Evolutionary conservation across 2,329 filamentous ascomycete genomes (phyloP), one percentile per base, ranked within the genome.

Genomic region (Curvularia sp.): DNA sequence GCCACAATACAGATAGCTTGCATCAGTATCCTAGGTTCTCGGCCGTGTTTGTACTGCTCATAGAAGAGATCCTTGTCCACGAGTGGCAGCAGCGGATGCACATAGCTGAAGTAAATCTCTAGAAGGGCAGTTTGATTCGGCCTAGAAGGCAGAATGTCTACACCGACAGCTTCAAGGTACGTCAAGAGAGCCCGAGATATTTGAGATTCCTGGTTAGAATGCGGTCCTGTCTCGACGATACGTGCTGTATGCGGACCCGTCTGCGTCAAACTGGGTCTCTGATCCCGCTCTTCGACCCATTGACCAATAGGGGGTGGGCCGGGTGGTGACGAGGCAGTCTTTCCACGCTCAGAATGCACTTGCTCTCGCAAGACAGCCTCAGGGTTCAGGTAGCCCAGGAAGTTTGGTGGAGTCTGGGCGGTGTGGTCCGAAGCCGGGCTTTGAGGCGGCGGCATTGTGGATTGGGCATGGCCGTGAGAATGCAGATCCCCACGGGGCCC

Each of bases 1-100:
- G 80, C 80, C 18, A 81, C 78, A 9, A 83, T 73, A 60, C 80
- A 83, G 5, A 83, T 78, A 4, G 80, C 79, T 61, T 82, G 78
- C 55, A 78, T 69, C 18, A 82, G 55, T 34, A 80, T 72, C 15
- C 76, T 74, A 3, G 79, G 74, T 36, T 76, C 75, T 46, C 64
- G 65, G 2, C 75, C 75, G 18, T 74, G 70, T 9, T 68, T 67
- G 53, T 78, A 76, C 53, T 75, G 69, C 12, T 70, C 68, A 30
- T 76, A 73, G 56, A 81, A 81, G 47, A 79, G 72, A 6, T 74
- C 69, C 60, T 79, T 77, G 61, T 81, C 77, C 23, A 83, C 73
- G 1, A 83, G 69, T 2, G 81, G 81, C 5, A 83, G 73, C 3
- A 83, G 67, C 19, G 80, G 80, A 49, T 83, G 79, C 1, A 83